Percentiles rank a stretch among this genome's conserved stretches.
Evolutionary conservation across 768 basidiomycete species (phyloP).

Genomic region (Auricularia cornea): DNA sequence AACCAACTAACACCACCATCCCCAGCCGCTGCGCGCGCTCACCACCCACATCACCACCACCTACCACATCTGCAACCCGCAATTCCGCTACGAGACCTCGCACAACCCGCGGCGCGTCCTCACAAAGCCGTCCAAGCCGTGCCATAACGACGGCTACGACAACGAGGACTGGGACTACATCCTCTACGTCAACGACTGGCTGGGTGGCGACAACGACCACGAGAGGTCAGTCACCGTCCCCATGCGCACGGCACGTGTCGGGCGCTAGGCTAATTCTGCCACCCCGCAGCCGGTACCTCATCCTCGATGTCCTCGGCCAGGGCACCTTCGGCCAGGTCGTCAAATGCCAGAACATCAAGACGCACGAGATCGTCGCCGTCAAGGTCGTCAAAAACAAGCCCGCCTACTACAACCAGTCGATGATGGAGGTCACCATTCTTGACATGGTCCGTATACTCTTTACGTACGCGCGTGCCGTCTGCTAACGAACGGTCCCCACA

Average conservation of each 20-base stretch:
- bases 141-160: slow-evolving; percentile 94
- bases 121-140: slow-evolving; percentile 94
- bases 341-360: slow-evolving; percentile 99
- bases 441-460: slow-evolving; percentile 41
- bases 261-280: not conserved
- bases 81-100: slow-evolving; percentile 88
- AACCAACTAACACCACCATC: slow-evolving; percentile 16
- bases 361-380: slow-evolving; percentile 96
- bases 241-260: not conserved
- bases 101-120: slow-evolving; percentile 94
- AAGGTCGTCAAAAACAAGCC: slow-evolving; percentile 99
- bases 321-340: slow-evolving; percentile 99
- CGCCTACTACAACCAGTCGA: slow-evolving; percentile 98
- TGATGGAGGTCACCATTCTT: slow-evolving; percentile 99
- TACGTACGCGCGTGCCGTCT: slow-evolving; percentile 46
- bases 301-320: slow-evolving; percentile 96
- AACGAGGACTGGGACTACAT: slow-evolving; percentile 99
- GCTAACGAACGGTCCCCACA: not conserved
- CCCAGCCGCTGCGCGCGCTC: slow-evolving; percentile 53
- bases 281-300: slow-evolving; percentile 63
- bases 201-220: slow-evolving; percentile 90
- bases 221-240: too few species aligned
- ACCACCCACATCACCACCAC: slow-evolving; percentile 86
- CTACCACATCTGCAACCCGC: slow-evolving; percentile 89
- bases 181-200: slow-evolving; percentile 96